phyloP scores from a whole-genome alignment of 768 basidiomycete species.

The Amanita inopinata region DNA sequence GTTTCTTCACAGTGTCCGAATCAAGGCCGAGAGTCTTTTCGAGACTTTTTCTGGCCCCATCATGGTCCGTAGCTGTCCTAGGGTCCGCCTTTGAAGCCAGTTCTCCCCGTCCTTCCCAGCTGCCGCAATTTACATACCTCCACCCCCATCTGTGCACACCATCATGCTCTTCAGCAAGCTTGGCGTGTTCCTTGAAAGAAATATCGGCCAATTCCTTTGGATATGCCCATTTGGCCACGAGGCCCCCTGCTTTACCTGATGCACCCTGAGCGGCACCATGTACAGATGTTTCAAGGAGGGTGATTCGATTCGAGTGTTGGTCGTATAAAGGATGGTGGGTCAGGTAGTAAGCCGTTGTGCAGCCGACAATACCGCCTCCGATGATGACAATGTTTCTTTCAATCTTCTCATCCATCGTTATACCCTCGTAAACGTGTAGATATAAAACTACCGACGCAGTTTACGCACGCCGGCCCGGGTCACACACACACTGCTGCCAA shows the following conservation, averaged over 20 bases:
- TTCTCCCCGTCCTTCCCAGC: constrained; percentile 61
- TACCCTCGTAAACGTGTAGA: neutral
- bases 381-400: constrained; percentile 55
- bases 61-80: constrained; percentile 20
- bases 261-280: constrained; percentile 67
- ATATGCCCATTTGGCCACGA: constrained; percentile 82
- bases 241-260: constrained; percentile 77
- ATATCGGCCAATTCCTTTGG: constrained; percentile 59
- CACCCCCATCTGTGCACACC: constrained; percentile 78
- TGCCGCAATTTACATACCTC: constrained; percentile 63
- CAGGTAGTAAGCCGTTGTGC: constrained; percentile 76
- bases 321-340: constrained; percentile 44
- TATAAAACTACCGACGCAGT: neutral
- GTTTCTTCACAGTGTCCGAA: constrained; percentile 18
- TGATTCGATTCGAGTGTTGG: constrained; percentile 32
- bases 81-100: constrained; percentile 12
- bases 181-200: constrained; percentile 67
- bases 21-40: constrained; percentile 47
- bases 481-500: neutral
- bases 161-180: constrained; percentile 57
- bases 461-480: too few relatives aligned
- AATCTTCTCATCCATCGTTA: neutral
- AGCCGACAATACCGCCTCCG: constrained; percentile 83
- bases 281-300: constrained; percentile 62
- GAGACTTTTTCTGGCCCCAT: constrained; percentile 32